Percentiles rank a stretch among this genome's conserved stretches.
These are phyloP conservation scores for Lepiota brunneoincarnata DNA, from an alignment of 768 basidiomycete genomes.

Conservation along the genomic window DNA sequence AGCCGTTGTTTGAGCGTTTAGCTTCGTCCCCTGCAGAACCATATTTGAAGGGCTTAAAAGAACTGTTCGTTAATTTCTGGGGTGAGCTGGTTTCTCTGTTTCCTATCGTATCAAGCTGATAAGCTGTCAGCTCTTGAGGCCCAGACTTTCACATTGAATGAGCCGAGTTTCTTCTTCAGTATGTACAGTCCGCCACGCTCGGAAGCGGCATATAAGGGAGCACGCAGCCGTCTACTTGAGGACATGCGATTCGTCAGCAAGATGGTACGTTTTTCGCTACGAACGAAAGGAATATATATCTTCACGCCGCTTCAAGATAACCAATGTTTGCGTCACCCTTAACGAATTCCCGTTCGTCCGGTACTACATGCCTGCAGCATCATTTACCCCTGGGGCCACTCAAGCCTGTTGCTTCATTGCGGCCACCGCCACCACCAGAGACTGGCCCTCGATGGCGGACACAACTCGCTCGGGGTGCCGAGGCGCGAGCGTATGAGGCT, in stretches of 20 bases:
- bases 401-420: conserved; percentile 60
- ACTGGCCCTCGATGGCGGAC: conserved; percentile 73
- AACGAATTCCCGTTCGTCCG: conserved; percentile 93
- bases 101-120: conserved; percentile 3
- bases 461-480: conserved; percentile 71
- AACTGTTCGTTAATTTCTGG: conserved; percentile 92
- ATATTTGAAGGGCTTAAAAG: conserved; percentile 72
- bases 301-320: conserved; percentile 47
- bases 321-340: conserved; percentile 85
- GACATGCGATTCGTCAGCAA: conserved; percentile 78
- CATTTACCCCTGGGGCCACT: conserved; percentile 86
- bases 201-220: conserved; percentile 60
- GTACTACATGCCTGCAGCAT: conserved; percentile 83
- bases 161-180: conserved; percentile 82
- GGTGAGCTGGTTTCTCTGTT: conserved; percentile 45
- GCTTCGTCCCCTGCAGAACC: conserved; percentile 76
- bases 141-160: conserved; percentile 77
- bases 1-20: conserved; percentile 72
- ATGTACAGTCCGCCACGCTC: conserved; percentile 83
- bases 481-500: conserved; percentile 64
- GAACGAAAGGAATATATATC: background rate
- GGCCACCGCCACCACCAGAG: conserved; percentile 66
- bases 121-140: conserved; percentile 69
- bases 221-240: conserved; percentile 79
- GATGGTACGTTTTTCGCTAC: conserved; percentile 42